A percentile compares a stretch with the other conserved stretches of the same genome.
Evolutionary conservation across 495 filamentous ascomycete genomes (phyloP).

Genomic region (Trichoderma erinaceum): DNA sequence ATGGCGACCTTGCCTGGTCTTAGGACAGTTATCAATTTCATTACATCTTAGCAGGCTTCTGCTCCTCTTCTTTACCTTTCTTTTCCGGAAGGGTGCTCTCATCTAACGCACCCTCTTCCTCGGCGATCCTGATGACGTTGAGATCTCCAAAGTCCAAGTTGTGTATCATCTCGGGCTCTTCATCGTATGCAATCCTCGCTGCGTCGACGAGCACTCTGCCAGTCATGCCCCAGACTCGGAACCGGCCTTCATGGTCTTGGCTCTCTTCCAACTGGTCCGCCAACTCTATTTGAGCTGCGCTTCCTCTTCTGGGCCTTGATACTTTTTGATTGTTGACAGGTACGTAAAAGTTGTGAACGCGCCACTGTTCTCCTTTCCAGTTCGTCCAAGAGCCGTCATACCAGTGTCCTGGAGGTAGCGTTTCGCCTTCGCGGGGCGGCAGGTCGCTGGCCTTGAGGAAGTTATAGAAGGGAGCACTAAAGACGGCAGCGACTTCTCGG

Average conservation of each 20-base stretch:
- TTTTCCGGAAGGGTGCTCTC: constrained; percentile 50
- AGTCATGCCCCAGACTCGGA: constrained; percentile 89
- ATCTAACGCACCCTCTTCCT: constrained; percentile 44
- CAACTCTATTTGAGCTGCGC: constrained; percentile 22
- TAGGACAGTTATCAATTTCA: background rate
- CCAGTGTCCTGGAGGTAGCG: constrained; percentile 54
- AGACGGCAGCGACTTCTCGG: constrained; percentile 85
- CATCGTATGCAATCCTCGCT: constrained; percentile 71
- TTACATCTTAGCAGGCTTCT: constrained; percentile 50
- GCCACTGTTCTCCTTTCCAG: constrained; percentile 58
- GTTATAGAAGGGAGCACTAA: constrained; percentile 72
- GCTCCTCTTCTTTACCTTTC: constrained; percentile 49
- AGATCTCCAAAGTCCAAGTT: constrained; percentile 79
- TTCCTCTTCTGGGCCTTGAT: constrained; percentile 40
- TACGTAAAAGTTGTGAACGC: constrained; percentile 87
- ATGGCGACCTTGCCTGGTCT: background rate
- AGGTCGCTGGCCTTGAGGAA: constrained; percentile 56
- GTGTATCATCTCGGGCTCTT: constrained; percentile 77
- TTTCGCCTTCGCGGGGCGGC: constrained; percentile 23
- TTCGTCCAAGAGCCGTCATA: constrained; percentile 61
- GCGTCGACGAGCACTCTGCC: constrained; percentile 81
- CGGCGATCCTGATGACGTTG: constrained; percentile 57
- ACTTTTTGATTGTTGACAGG: constrained; percentile 58
- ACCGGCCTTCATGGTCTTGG: constrained; percentile 47
- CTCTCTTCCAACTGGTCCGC: constrained; percentile 37